Conservation (phyloP, 306 rosid species). For the Ormosia semicastrata region DNA sequence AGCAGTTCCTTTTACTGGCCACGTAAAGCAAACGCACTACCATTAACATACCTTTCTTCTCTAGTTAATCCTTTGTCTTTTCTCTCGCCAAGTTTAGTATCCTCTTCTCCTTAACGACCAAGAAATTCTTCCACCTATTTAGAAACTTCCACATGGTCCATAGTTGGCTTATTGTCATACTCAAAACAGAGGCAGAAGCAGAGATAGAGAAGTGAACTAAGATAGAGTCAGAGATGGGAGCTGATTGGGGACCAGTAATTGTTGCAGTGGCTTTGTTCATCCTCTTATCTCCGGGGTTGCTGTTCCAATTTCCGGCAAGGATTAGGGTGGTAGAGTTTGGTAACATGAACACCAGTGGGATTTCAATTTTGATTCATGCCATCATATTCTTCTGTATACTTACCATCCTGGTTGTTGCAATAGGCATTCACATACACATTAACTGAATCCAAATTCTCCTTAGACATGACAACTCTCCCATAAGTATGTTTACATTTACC, state of each 20-base stretch:
- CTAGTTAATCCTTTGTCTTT: constrained; percentile 49
- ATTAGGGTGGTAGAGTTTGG: constrained; percentile 83
- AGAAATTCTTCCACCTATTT: constrained; percentile 52
- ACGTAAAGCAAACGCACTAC: constrained; percentile 65
- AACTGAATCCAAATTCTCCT: constrained; percentile 24
- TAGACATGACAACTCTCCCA: neutral
- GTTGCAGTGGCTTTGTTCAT: constrained; percentile 83
- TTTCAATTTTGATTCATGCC: constrained; percentile 90
- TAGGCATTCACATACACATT: constrained; percentile 87
- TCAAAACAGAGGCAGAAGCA: neutral
- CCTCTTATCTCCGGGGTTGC: constrained; percentile 82
- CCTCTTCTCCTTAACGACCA: constrained; percentile 70
- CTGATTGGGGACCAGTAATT: constrained; percentile 94
- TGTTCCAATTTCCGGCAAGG: constrained; percentile 84
- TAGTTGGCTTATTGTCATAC: neutral
- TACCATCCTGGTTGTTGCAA: constrained; percentile 75
- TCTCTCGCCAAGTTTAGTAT: constrained; percentile 75
- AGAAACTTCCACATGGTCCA: constrained; percentile 20
- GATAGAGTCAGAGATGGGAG: constrained; percentile 43
- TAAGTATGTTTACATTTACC: neutral
- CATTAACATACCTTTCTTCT: constrained; percentile 77
- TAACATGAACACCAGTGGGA: constrained; percentile 93
- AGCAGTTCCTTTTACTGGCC: constrained; percentile 24
- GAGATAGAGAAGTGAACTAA: neutral
- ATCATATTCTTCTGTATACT: constrained; percentile 74